phyloP scores from a whole-genome alignment of 2,329 filamentous ascomycete species.

The Aurifilum marmelostoma region DNA sequence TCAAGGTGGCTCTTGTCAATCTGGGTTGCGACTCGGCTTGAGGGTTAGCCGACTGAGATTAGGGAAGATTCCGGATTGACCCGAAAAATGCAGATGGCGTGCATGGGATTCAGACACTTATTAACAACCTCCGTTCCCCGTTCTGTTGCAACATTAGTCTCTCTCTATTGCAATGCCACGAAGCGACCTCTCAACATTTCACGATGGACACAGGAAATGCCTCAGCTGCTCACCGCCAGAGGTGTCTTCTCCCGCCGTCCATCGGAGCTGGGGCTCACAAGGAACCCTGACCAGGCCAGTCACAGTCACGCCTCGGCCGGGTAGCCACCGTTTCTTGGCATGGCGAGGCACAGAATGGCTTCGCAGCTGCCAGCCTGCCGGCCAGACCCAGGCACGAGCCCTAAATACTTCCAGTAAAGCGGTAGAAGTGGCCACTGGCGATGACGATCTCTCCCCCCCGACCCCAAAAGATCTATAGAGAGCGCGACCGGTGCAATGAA shows the following conservation, averaged over 20 bases:
- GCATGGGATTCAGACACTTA: neutral
- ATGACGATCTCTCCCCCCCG: neutral
- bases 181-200: neutral
- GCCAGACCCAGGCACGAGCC: neutral
- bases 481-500: neutral
- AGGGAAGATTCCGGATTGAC: constrained; percentile 1
- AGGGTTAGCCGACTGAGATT: neutral
- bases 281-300: constrained; percentile 1
- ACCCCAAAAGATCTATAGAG: neutral
- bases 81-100: neutral
- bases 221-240: constrained; percentile 1
- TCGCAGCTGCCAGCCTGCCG: neutral
- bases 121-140: neutral
- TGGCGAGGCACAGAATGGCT: neutral
- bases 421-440: neutral
- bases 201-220: neutral
- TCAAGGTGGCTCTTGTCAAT: neutral
- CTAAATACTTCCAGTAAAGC: neutral
- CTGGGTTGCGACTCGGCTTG: neutral
- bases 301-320: constrained; percentile 1
- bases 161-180: neutral
- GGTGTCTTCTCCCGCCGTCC: neutral
- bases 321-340: neutral
- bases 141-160: neutral
- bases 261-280: neutral